Evolutionary conservation across 106 monocot genomes (phyloP).

Genomic region (Triglochin maritima): DNA sequence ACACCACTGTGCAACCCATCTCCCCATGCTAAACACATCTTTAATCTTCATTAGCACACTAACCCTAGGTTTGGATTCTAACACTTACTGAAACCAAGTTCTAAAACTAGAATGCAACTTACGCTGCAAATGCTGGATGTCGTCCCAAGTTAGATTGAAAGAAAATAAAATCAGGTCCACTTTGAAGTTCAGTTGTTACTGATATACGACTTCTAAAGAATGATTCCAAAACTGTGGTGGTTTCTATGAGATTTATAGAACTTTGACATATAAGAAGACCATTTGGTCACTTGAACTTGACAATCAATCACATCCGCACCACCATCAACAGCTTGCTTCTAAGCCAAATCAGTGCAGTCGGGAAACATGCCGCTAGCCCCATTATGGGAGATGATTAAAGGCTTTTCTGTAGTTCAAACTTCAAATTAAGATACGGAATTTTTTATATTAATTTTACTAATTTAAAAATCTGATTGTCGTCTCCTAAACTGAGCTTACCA

Average conservation of each 20-base stretch:
- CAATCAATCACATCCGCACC: conserved; percentile 88
- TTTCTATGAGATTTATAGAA: conserved; percentile 49
- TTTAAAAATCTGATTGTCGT: background rate
- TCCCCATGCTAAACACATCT: too few species aligned
- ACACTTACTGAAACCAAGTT: too few species aligned
- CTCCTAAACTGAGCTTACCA: background rate
- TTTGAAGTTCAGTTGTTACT: conserved; percentile 23
- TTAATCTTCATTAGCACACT: too few species aligned
- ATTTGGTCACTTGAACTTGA: conserved; percentile 73
- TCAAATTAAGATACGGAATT: background rate
- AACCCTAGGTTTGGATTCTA: too few species aligned
- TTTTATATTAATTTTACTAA: background rate
- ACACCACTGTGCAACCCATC: too few species aligned
- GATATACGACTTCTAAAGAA: conserved; percentile 4
- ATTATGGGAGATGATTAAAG: conserved; percentile 53
- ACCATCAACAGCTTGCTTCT: conserved; percentile 57
- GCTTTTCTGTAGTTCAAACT: conserved; percentile 18
- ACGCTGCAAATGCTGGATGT: conserved; percentile 69
- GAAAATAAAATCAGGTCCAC: conserved; percentile 43
- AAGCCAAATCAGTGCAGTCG: conserved; percentile 82
- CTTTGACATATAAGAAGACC: conserved; percentile 61
- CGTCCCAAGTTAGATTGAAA: conserved; percentile 80
- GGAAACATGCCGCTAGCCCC: conserved; percentile 82
- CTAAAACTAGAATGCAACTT: conserved; percentile 12
- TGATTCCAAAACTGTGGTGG: conserved; percentile 42